Base-by-base conservation (phyloP, 306 rosid species). In the Quercus variabilis region DNA sequence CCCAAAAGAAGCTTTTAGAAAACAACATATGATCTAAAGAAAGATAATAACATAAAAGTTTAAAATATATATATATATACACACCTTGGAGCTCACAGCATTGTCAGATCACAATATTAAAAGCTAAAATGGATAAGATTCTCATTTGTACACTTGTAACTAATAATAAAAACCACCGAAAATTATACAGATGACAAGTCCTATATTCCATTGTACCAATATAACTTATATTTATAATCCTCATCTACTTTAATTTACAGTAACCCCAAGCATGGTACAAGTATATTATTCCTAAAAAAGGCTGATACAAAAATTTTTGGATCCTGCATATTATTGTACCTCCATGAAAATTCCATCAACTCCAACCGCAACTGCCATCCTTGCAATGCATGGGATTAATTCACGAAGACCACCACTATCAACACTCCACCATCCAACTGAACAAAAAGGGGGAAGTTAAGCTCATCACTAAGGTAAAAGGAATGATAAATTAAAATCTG, bases 281-380 rank as follows among this genome's bases (percentile, higher is more conserved):
- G 54, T 49, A 49, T 49, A 13, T 49, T 49, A 49, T 49, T 49
- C 54, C 54, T 12, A 49, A 49, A 13, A 35, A 13, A 49, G 15
- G 17, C 49, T 4, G 46, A 67, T 46, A 31, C 15, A 17, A 67
- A 67, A 17, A 74, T 54, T 21, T 31, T 51, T 55, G 56, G 57
- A 30, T 80, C 57, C 28, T 26, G 77, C 55, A 60, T 60, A 82
- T 71, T 76, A 52, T 25, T 17, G 51, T 87, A 95, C 99, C 97
- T 92, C 99, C 99, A 95, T 91, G 90, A 95, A 95, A 80, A 95
- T 89, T 68, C 99, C 99, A 81, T 95, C 99, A 33, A 95, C 98
- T 74, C 98, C 99, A 73, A 95, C 99, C 5, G 98, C 96, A 78
- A 91, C 97, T 43, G 99, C 92, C 9, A 94, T 95, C 87, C 99